Conservation (phyloP, 345 rosid species). For the Rhodamnia rubescens region DNA sequence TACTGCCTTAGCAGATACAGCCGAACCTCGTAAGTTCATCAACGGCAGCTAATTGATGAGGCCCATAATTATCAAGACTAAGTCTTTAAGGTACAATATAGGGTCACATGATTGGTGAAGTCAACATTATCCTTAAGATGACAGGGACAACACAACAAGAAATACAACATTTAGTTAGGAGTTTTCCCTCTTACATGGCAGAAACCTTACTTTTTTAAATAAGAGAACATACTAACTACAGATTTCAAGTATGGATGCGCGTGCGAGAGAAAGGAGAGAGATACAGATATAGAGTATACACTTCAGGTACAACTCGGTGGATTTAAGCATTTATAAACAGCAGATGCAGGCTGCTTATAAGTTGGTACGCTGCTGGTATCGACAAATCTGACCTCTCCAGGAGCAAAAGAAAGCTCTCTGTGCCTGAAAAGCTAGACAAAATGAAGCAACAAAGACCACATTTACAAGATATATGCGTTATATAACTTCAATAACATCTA, state of each 20-base stretch:
- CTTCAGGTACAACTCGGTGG: constrained; percentile 64
- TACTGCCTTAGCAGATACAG: not conserved
- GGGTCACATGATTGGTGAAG: not conserved
- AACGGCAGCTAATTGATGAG: not conserved
- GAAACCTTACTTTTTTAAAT: not conserved
- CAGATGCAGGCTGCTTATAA: constrained; percentile 84
- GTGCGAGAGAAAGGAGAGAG: too few relatives aligned
- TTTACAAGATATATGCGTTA: not conserved
- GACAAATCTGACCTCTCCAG: constrained; percentile 74
- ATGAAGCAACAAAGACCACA: not conserved
- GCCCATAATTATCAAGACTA: not conserved
- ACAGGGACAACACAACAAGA: not conserved
- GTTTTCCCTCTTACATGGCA: not conserved
- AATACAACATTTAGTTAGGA: not conserved
- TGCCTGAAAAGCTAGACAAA: constrained; percentile 35
- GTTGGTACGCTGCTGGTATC: constrained; percentile 63
- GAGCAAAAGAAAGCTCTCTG: constrained; percentile 54
- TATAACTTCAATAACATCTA: not conserved
- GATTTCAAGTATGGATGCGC: too few relatives aligned
- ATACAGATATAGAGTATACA: not conserved
- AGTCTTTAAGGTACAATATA: not conserved
- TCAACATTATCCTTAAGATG: not conserved
- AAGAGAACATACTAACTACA: not conserved
- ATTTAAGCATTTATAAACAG: constrained; percentile 64
- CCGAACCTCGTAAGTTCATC: not conserved